Base-by-base conservation (phyloP, 2,329 filamentous ascomycete genomes). In the Exserohilum rostratum region DNA sequence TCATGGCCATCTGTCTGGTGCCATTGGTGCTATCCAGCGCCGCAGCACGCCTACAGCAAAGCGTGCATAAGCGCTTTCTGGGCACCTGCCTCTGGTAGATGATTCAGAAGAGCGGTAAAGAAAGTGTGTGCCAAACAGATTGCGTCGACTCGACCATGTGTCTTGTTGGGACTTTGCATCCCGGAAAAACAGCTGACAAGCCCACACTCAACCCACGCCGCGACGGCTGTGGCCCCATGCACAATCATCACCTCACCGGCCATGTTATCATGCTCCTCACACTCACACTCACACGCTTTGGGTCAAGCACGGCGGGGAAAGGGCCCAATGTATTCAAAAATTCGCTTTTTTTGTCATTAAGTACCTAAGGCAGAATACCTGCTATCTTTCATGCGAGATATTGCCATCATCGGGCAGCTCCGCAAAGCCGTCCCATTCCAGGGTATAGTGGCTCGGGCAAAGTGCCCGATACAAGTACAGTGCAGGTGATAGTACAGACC, bases 91-190 rank as follows among this genome's bases (percentile, higher is more conserved):
- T 61, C 52, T 51, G 53, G 46, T 54, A 55, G 60, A 66, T 70
- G 68, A 70, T 73, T 72, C 71, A 72, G 66, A 74, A 74, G 65
- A 72, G 72, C 72, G 72, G 72, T 75, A 72, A 71, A 60, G 58
- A 50, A 48, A n/a, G n/a, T n/a, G 50, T 48, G 55, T 67, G 55
- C 68, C 64, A 66, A 61, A 65, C 63, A 64, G 54, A 59, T 56
- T 55, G 57, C 55, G 39, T 59, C 60, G 56, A 58, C 64, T 61
- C 62, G 64, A 55, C 50, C 62, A 50, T 70, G 68, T 68, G 56
- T 67, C 62, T 68, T 71, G 68, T 72, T 72, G 68, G 61, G 69
- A 68, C 46, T 5, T 44, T 40, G 20, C 55, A 58, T 53, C 61
- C 64, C 35, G 58, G 48, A 44, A 43, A n/a, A n/a, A n/a, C 57